Evolutionary conservation across 345 rosid genomes (phyloP), one percentile per base, ranked within the genome.

Genomic region (Alliaria petiolata): DNA sequence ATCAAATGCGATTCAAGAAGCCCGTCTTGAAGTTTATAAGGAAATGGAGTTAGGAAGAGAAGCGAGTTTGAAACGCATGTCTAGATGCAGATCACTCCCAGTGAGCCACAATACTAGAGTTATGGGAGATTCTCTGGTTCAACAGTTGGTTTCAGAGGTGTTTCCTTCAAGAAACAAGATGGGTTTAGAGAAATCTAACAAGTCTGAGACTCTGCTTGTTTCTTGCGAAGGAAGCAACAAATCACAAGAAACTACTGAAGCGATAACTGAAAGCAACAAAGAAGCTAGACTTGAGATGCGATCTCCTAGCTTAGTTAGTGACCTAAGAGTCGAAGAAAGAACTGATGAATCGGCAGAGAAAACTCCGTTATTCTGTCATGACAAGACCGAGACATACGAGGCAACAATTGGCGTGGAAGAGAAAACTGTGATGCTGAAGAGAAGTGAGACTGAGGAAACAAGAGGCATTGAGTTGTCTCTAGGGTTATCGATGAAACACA

Each of bases 301-400:
- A 36, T 19, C 70, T 44, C 88, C 90, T 20, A 83, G 85, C 79
- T 89, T 86, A 6, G 59, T 76, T 76, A 63, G 76, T 67, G 83
- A 81, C 72, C 85, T 81, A 49, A 80, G 65, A 39, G 60, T 36
- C 1, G 81, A 84, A 58, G 92, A 81, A 42, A 79, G 78, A 72
- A 77, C 51, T 0, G 78, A 81, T 66, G 88, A 85, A 36, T 35
- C 49, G 11, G 83, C 81, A 0, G 89, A 84, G 17, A 75, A 75
- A 49, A 84, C 79, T 30, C 80, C 85, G 0, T 50, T 86, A 67
- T 79, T 85, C 31, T 79, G 50, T 57, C 26, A 76, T 3, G 76
- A 49, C 10, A 76, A 69, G 67, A 55, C 55, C 8, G 67, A 76
- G 59, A 62, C 50, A 20, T 46, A 62, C 60, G 58, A 76, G 22